These are phyloP conservation scores for Tolypocladium paradoxum DNA, from an alignment of 2,329 filamentous ascomycete species.

Conservation along the genomic window DNA sequence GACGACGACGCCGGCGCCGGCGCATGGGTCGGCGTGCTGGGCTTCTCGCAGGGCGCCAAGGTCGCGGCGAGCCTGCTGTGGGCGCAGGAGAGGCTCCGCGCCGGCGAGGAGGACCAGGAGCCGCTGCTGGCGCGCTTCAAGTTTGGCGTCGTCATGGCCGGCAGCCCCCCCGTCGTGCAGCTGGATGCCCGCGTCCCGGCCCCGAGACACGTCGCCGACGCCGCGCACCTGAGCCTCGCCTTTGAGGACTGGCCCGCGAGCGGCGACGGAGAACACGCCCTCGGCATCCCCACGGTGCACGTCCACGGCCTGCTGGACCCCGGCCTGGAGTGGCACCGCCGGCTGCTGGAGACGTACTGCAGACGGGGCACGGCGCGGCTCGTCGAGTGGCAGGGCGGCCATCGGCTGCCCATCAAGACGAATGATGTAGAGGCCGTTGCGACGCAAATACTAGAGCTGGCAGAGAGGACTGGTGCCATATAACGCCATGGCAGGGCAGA, in stretches of 20 bases:
- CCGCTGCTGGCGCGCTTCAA: constrained; percentile 15
- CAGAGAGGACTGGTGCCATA: constrained; percentile 5
- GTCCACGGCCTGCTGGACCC: constrained; percentile 45
- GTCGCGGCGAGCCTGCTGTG: constrained; percentile 48
- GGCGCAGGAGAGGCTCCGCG: constrained; percentile 38
- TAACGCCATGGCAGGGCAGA: not conserved
- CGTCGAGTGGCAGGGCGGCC: constrained; percentile 64
- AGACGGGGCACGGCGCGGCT: constrained; percentile 39
- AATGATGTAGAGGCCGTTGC: constrained; percentile 45
- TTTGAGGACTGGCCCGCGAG: constrained; percentile 33
- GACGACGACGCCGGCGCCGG: constrained; percentile 42
- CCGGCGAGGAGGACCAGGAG: constrained; percentile 17
- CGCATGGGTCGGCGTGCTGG: constrained; percentile 48
- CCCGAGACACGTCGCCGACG: constrained; percentile 28
- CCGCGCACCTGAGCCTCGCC: constrained; percentile 10
- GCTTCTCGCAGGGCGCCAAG: constrained; percentile 59
- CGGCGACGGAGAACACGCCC: constrained; percentile 26
- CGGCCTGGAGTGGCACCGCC: constrained; percentile 39
- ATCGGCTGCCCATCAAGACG: constrained; percentile 59
- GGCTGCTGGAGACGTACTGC: constrained; percentile 50
- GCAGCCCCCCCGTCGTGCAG: constrained; percentile 18
- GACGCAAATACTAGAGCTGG: constrained; percentile 15
- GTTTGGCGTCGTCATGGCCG: constrained; percentile 26
- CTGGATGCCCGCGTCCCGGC: constrained; percentile 36
- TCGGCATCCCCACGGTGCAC: constrained; percentile 23